A percentile compares a stretch with the other conserved stretches of the same genome.
These are phyloP conservation scores for Aspergillus mulundensis DNA, from an alignment of 495 filamentous ascomycete genomes.

Conservation along the genomic window DNA sequence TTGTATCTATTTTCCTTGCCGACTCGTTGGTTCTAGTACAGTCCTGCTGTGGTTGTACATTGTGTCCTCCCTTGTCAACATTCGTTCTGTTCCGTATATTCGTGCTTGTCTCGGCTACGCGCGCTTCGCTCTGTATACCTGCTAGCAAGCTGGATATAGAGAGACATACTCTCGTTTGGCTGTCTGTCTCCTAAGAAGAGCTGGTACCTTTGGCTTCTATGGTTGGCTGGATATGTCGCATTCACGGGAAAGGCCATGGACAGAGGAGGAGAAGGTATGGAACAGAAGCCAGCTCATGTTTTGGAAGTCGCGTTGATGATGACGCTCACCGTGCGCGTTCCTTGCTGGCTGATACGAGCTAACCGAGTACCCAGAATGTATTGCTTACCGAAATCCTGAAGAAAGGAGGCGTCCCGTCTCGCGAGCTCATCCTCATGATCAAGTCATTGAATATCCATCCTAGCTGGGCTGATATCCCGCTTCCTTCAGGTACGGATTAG, in stretches of 20 bases:
- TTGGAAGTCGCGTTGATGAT: background rate
- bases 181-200: conserved; percentile 13
- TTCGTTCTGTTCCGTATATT: conserved; percentile 9
- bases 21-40: conserved; percentile 13
- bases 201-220: conserved; percentile 31
- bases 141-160: background rate
- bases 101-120: conserved; percentile 11
- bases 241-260: conserved; percentile 49
- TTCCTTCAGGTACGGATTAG: conserved; percentile 46
- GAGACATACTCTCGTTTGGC: background rate
- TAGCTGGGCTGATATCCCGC: conserved; percentile 54
- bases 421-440: conserved; percentile 47
- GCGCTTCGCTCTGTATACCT: conserved; percentile 15
- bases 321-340: background rate
- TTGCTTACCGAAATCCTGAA: conserved; percentile 61
- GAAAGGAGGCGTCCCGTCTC: conserved; percentile 48
- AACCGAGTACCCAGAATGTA: conserved; percentile 35
- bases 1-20: conserved; percentile 10
- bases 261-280: conserved; percentile 58
- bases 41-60: conserved; percentile 20
- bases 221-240: conserved; percentile 45
- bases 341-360: conserved; percentile 2
- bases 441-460: conserved; percentile 45
- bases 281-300: background rate
- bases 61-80: conserved; percentile 14